Percentiles rank a stretch among this genome's conserved stretches.
Conservation (phyloP, 768 basidiomycete species). For the Boletus huronensis region DNA sequence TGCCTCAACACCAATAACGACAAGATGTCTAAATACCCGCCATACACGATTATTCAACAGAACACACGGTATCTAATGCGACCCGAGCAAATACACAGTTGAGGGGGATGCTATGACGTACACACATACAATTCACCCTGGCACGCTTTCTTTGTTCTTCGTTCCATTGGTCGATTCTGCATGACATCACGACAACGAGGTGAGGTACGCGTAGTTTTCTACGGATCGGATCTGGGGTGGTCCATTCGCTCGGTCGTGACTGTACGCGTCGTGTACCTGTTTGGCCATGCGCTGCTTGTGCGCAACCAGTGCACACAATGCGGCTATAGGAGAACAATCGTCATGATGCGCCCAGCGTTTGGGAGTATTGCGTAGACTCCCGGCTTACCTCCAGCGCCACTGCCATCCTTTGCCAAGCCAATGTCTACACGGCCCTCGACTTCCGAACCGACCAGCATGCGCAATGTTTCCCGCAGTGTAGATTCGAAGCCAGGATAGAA, state of each 20-base stretch:
- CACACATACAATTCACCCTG: slow-evolving; percentile 3
- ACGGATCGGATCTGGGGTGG: slow-evolving; percentile 14
- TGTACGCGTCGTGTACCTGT: slow-evolving; percentile 5
- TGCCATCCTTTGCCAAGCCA: slow-evolving; percentile 95
- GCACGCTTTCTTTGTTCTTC: background rate
- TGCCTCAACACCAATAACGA: background rate
- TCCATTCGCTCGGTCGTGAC: background rate
- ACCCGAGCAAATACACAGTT: slow-evolving; percentile 8
- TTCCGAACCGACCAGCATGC: slow-evolving; percentile 72
- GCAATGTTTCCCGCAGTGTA: slow-evolving; percentile 69
- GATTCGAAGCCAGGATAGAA: slow-evolving; percentile 87
- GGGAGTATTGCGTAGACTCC: background rate
- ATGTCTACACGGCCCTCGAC: slow-evolving; percentile 80
- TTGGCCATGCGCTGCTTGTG: slow-evolving; percentile 22
- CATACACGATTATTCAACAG: background rate
- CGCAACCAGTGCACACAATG: slow-evolving; percentile 69
- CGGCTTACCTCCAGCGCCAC: slow-evolving; percentile 90
- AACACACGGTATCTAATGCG: slow-evolving; percentile 2
- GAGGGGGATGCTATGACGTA: slow-evolving; percentile 7
- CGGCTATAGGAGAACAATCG: slow-evolving; percentile 48
- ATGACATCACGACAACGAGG: slow-evolving; percentile 21
- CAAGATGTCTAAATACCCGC: background rate
- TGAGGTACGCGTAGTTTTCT: slow-evolving; percentile 13
- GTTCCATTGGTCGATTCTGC: background rate
- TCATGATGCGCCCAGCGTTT: background rate